Base-by-base conservation (phyloP, 306 rosid genomes). In the Cicer judaicum region DNA sequence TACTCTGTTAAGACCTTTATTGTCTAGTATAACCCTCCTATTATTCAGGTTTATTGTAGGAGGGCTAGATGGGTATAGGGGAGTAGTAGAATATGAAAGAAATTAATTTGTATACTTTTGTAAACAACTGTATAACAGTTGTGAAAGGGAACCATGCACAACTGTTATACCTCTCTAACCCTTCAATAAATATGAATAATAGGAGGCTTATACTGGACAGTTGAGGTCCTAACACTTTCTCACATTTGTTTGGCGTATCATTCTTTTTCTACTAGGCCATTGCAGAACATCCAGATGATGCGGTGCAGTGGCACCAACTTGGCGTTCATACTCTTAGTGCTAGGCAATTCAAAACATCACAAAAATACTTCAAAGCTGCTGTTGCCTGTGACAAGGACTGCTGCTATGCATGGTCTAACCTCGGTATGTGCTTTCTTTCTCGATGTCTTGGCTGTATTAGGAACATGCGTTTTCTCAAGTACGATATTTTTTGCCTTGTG, bases 281-380 rank as follows among this genome's bases (percentile, higher is more conserved):
- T 71, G 89, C 98, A 5, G 98, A 91, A 84, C 88, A 90, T 80
- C 97, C 97, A 36, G 91, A 91, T 82, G 97, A 90, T 82, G 88
- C 93, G 68, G 89, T 91, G 66, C 97, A 85, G 55, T 94, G 97
- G 98, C 96, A 88, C 80, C 98, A 94, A 84, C 92, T 91, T 63
- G 98, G 97, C 47, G 93, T 91, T 61, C 98, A 94, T 81, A 88
- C 84, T 79, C 97, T 94, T 24, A 87, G 90, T 80, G 85, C 95
- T 8, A 87, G 73, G 84, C 90, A 94, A 74, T 91, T 90, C 80
- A 89, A 82, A 80, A 75, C 86, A 79, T 91, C 96, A 41, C 95
- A 91, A 47, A 87, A 70, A 82, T 87, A 90, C 84, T 90, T 94
- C 71, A 94, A 94, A 82, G 90, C 93, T 64, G 91, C 96, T 38